Evolutionary conservation across 2,329 filamentous ascomycete species (phyloP).

Genomic region (Arthroderma uncinatum): DNA sequence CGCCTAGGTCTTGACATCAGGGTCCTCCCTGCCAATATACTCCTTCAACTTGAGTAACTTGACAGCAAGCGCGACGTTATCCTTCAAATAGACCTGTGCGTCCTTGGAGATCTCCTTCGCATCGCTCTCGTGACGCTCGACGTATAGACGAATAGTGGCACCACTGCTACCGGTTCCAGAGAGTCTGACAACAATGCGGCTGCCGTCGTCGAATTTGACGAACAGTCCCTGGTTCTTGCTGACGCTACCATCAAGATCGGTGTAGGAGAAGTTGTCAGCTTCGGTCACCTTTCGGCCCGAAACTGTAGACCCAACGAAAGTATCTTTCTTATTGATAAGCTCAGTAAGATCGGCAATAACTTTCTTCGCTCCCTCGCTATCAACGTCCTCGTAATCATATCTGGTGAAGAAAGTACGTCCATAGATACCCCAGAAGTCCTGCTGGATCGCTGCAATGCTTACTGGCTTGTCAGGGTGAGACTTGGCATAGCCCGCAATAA

Average conservation of each 20-base stretch:
- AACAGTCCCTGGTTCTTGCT: slow-evolving; percentile 94
- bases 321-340: slow-evolving; percentile 56
- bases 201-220: slow-evolving; percentile 86
- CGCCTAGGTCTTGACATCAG: slow-evolving; percentile 83
- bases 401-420: slow-evolving; percentile 98
- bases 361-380: slow-evolving; percentile 81
- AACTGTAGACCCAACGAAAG: slow-evolving; percentile 77
- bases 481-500: slow-evolving; percentile 86
- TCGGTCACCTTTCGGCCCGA: slow-evolving; percentile 73
- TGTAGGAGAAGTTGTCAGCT: slow-evolving; percentile 96
- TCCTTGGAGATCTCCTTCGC: slow-evolving; percentile 65
- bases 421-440: slow-evolving; percentile 93
- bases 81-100: slow-evolving; percentile 87
- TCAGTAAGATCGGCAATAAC: slow-evolving; percentile 71
- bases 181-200: slow-evolving; percentile 85
- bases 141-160: slow-evolving; percentile 90
- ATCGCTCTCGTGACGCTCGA: slow-evolving; percentile 88
- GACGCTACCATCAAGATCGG: slow-evolving; percentile 92
- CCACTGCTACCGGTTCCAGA: slow-evolving; percentile 92
- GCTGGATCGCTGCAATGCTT: slow-evolving; percentile 91
- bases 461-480: slow-evolving; percentile 67
- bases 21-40: slow-evolving; percentile 81
- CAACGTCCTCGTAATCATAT: slow-evolving; percentile 95
- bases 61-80: slow-evolving; percentile 75
- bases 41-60: slow-evolving; percentile 86